A percentile compares a stretch with the other conserved stretches of the same genome.
phyloP scores from a whole-genome alignment of 148 eudicot genomes.

The Pouteria glomerata region DNA sequence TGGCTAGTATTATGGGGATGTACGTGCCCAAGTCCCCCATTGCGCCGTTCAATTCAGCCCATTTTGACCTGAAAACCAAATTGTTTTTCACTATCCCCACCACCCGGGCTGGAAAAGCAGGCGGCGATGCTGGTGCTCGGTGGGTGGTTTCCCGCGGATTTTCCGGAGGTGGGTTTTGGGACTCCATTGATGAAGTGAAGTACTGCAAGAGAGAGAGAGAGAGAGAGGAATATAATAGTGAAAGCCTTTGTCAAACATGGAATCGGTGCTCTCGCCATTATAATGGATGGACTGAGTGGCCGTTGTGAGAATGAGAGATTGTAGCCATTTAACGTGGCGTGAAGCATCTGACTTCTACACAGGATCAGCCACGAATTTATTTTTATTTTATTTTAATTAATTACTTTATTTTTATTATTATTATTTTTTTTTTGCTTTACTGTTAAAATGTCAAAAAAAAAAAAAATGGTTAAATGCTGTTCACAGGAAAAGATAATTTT shows the following conservation, averaged over 20 bases:
- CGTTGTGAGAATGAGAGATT: too few relatives aligned
- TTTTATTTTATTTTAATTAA: too few relatives aligned
- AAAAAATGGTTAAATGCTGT: too few relatives aligned
- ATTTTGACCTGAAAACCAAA: slow-evolving; percentile 53
- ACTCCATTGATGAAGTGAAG: slow-evolving; percentile 12
- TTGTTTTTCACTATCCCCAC: slow-evolving; percentile 36
- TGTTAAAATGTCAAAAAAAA: too few relatives aligned
- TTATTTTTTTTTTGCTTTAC: too few relatives aligned
- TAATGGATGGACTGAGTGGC: background rate
- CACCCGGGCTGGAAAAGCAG: background rate
- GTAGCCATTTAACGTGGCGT: too few relatives aligned
- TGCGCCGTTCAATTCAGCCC: slow-evolving; percentile 83
- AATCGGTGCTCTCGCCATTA: background rate
- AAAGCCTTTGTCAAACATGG: background rate
- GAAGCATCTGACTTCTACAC: background rate
- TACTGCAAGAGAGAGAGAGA: background rate
- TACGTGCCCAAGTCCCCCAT: slow-evolving; percentile 95
- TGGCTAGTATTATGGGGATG: slow-evolving; percentile 71
- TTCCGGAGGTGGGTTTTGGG: slow-evolving; percentile 14
- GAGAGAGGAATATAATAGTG: background rate
- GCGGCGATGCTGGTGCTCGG: background rate
- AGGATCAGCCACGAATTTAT: too few relatives aligned
- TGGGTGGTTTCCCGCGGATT: slow-evolving; percentile 2
- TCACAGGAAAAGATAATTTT: too few relatives aligned
- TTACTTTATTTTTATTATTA: too few relatives aligned